These are phyloP conservation scores for Venturia carpophila DNA, from an alignment of 2,329 filamentous ascomycete species.

Conservation along the genomic window DNA sequence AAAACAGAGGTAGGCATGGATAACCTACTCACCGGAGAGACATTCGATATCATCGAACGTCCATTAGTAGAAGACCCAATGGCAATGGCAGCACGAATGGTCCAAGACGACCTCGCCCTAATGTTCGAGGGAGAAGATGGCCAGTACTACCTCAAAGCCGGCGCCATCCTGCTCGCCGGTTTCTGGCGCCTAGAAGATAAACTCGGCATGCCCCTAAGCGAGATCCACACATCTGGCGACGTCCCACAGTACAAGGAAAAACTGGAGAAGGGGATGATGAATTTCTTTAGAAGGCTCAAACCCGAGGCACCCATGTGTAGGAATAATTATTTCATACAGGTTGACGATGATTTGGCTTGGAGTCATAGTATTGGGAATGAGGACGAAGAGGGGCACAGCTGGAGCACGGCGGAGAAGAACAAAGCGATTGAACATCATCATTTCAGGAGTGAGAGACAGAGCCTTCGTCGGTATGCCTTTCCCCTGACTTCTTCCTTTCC, in stretches of 20 bases:
- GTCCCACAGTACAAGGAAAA: conserved; percentile 67
- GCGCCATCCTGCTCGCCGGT: conserved; percentile 65
- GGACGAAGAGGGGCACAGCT: conserved; percentile 56
- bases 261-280: conserved; percentile 69
- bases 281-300: conserved; percentile 66
- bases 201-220: conserved; percentile 66
- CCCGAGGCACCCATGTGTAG: conserved; percentile 59
- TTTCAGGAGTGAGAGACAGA: conserved; percentile 71
- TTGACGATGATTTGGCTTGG: conserved; percentile 71
- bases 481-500: conserved; percentile 2
- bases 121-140: conserved; percentile 73
- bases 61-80: conserved; percentile 71
- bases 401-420: conserved; percentile 70
- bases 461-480: conserved; percentile 46
- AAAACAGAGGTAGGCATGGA: conserved; percentile 53
- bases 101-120: conserved; percentile 76
- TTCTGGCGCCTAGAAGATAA: conserved; percentile 83
- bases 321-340: conserved; percentile 85
- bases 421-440: conserved; percentile 63
- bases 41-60: conserved; percentile 57
- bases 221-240: conserved; percentile 71
- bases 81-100: conserved; percentile 60
- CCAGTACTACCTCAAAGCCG: conserved; percentile 73
- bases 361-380: conserved; percentile 67
- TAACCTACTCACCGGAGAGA: conserved; percentile 64